A percentile compares a stretch with the other conserved stretches of the same genome.
phyloP scores from a whole-genome alignment of 345 rosid species.

The Eutrema japonicum region DNA sequence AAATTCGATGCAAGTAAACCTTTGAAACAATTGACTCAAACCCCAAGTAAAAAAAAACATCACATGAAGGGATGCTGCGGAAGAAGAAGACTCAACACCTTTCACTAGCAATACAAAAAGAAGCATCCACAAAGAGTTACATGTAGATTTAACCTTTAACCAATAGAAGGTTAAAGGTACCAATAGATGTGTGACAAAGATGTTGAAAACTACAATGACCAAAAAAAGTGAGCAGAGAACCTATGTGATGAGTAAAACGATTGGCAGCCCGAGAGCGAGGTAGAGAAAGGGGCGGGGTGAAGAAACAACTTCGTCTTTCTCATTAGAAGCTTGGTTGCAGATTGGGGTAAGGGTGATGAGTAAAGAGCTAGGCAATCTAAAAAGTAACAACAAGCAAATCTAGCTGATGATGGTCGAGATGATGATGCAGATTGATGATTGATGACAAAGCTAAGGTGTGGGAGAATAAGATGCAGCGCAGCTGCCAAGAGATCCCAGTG shows the following conservation, averaged over 20 bases:
- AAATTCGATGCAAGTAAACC: neutral
- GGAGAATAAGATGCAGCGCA: constrained; percentile 64
- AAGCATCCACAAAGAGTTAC: constrained; percentile 17
- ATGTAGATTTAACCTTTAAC: neutral
- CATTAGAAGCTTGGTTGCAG: constrained; percentile 33
- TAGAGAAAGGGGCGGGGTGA: constrained; percentile 12
- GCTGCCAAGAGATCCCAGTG: constrained; percentile 58
- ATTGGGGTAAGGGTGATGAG: constrained; percentile 4
- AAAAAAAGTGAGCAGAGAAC: constrained; percentile 19
- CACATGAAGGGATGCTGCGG: constrained; percentile 4
- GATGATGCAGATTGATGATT: constrained; percentile 42
- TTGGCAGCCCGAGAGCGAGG: constrained; percentile 12
- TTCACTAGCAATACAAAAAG: constrained; percentile 24
- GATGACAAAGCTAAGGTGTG: constrained; percentile 45
- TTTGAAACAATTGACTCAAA: neutral
- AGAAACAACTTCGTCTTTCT: constrained; percentile 33
- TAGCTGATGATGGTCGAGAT: constrained; percentile 39
- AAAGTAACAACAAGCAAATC: constrained; percentile 44
- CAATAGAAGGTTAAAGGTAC: neutral
- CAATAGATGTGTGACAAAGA: constrained; percentile 24
- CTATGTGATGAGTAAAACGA: constrained; percentile 1
- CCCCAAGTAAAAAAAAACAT: neutral
- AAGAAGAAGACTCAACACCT: neutral
- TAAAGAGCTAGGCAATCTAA: constrained; percentile 20
- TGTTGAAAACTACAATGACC: neutral